Conservation (phyloP, 345 rosid genomes). For the Viola odorata region DNA sequence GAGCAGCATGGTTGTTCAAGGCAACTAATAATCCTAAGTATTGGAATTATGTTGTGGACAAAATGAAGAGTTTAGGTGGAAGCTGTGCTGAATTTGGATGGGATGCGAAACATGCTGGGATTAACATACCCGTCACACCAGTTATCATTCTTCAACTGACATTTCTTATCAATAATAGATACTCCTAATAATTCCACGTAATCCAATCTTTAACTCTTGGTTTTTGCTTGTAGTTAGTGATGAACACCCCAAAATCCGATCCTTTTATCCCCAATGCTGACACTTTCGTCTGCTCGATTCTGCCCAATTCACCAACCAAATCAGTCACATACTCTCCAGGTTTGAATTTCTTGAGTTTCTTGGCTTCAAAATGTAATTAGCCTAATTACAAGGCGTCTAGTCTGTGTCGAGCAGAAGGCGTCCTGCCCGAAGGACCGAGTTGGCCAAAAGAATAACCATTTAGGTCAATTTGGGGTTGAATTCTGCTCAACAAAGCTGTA, state of each 20-base stretch:
- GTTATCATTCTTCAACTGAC: neutral
- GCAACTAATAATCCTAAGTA: constrained; percentile 12
- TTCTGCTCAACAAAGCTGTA: too few relatives aligned
- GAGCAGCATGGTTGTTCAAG: constrained; percentile 25
- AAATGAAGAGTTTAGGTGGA: neutral
- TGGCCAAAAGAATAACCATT: too few relatives aligned
- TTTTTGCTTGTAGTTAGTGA: constrained; percentile 1
- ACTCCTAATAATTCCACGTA: neutral
- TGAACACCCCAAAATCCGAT: neutral
- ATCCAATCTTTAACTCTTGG: neutral
- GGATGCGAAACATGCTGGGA: constrained; percentile 21
- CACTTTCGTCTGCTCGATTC: constrained; percentile 13
- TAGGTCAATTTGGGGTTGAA: too few relatives aligned
- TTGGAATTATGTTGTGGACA: neutral
- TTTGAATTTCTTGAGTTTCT: neutral
- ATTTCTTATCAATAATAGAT: neutral
- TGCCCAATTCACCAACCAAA: constrained; percentile 19
- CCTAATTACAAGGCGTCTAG: too few relatives aligned
- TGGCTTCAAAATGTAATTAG: too few relatives aligned
- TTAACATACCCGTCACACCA: constrained; percentile 13
- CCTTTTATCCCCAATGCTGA: constrained; percentile 10
- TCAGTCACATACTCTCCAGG: constrained; percentile 21
- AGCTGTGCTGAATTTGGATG: constrained; percentile 21
- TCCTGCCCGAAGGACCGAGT: too few relatives aligned
- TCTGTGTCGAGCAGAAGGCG: too few relatives aligned